Percentiles rank a stretch among this genome's conserved stretches.
Conservation (phyloP, 169 alveolate species). For the Plasmodium inui region DNA sequence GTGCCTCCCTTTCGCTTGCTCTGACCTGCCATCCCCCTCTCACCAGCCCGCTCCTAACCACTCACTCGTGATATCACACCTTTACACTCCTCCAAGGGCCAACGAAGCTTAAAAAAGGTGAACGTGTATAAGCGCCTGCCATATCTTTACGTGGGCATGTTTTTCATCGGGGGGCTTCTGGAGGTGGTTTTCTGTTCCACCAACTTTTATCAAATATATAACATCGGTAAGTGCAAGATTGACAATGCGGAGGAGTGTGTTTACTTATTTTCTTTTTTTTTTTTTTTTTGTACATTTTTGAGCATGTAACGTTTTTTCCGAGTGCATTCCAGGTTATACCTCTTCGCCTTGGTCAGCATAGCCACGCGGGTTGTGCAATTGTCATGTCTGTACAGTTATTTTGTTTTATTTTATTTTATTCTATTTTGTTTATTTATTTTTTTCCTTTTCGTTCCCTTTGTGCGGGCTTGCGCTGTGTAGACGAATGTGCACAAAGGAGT, state of each 20-base stretch:
- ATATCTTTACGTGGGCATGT: slow-evolving; percentile 69
- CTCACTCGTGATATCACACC: neutral
- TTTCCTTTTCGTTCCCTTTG: neutral
- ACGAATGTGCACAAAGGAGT: neutral
- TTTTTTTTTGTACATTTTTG: slow-evolving; percentile 6
- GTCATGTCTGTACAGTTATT: neutral
- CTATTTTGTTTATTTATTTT: neutral
- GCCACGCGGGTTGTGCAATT: neutral
- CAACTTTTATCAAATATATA: slow-evolving; percentile 68
- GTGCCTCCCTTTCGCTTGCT: neutral
- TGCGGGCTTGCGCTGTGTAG: neutral
- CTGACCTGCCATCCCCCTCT: neutral
- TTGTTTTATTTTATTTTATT: neutral
- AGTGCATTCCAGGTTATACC: neutral
- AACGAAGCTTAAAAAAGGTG: slow-evolving; percentile 63
- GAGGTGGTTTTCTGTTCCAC: slow-evolving; percentile 76
- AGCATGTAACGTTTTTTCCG: slow-evolving; percentile 19
- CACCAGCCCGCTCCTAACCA: neutral
- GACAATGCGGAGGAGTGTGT: neutral
- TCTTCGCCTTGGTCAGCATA: neutral
- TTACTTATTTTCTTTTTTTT: neutral
- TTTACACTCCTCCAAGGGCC: slow-evolving; percentile 58
- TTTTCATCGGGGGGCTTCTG: slow-evolving; percentile 73
- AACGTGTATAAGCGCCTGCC: slow-evolving; percentile 73
- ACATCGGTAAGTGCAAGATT: slow-evolving; percentile 26